Evolutionary conservation across 176 grass and related monocot species (phyloP).

Genomic region (Oryza meridionalis): DNA sequence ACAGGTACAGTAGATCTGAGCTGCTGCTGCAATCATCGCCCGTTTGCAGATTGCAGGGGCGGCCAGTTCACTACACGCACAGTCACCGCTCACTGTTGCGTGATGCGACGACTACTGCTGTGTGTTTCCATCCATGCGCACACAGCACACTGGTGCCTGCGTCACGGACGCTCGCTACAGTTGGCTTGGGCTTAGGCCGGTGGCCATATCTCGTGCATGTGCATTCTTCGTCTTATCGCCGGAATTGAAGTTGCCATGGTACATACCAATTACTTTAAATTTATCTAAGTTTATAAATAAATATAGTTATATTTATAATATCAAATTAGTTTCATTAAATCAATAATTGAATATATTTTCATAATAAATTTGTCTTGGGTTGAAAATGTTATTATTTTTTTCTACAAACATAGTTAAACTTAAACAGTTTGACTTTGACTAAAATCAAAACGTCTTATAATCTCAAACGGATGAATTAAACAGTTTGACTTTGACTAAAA

Average conservation of each 20-base stretch:
- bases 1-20: background rate
- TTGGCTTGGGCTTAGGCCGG: background rate
- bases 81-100: constrained; percentile 5
- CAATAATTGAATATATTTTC: no score
- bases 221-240: background rate
- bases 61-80: background rate
- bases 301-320: no score
- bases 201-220: background rate
- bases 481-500: no score
- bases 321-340: no score
- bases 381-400: no score
- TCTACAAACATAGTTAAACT: no score
- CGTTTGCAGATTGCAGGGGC: background rate
- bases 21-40: background rate
- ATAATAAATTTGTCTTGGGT: no score
- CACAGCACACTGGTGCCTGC: background rate
- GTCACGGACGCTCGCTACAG: constrained; percentile 24
- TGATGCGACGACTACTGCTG: constrained; percentile 34
- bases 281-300: no score
- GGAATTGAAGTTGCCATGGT: background rate
- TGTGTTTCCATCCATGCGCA: background rate
- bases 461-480: no score
- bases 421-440: no score
- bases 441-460: no score
- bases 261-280: no score